A percentile compares a stretch with the other conserved stretches of the same genome.
Evolutionary conservation across 2,329 filamentous ascomycete species (phyloP).

Genomic region (Elsinoe ampelina): DNA sequence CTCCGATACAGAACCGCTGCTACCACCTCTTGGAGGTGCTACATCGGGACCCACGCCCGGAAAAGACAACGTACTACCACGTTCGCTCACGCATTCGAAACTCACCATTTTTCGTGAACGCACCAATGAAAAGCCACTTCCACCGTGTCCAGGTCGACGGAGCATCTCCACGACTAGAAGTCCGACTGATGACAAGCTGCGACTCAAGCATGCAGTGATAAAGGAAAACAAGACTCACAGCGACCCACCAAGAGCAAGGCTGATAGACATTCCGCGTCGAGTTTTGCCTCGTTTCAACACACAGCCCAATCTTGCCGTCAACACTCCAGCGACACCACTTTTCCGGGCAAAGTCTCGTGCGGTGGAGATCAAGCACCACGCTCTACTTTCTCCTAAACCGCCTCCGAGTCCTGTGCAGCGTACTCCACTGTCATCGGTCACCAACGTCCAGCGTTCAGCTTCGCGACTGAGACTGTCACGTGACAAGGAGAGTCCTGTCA

Average conservation of each 20-base stretch:
- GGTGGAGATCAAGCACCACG: slow-evolving; percentile 8
- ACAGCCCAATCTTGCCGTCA: background rate
- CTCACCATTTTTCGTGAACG: background rate
- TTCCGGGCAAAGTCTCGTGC: background rate
- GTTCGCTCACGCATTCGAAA: background rate
- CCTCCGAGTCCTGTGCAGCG: slow-evolving; percentile 5
- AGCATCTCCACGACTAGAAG: slow-evolving; percentile 15
- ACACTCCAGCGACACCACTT: background rate
- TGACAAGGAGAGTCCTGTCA: background rate
- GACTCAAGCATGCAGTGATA: slow-evolving; percentile 23
- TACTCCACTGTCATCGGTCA: slow-evolving; percentile 1
- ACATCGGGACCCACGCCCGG: slow-evolving; percentile 17
- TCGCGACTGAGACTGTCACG: background rate
- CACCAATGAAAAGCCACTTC: slow-evolving; percentile 23
- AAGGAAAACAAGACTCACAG: slow-evolving; percentile 23
- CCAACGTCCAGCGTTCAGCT: background rate
- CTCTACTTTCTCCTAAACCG: background rate
- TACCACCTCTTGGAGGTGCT: slow-evolving; percentile 14
- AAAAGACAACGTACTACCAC: slow-evolving; percentile 9
- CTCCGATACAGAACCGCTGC: slow-evolving; percentile 28
- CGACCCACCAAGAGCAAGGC: slow-evolving; percentile 23
- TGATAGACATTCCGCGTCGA: slow-evolving; percentile 19
- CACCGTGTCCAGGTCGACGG: slow-evolving; percentile 23
- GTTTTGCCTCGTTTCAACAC: background rate
- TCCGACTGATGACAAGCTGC: slow-evolving; percentile 12